phyloP scores from a whole-genome alignment of 352 stramenopile species.

The Globisporangium cystogenes region DNA sequence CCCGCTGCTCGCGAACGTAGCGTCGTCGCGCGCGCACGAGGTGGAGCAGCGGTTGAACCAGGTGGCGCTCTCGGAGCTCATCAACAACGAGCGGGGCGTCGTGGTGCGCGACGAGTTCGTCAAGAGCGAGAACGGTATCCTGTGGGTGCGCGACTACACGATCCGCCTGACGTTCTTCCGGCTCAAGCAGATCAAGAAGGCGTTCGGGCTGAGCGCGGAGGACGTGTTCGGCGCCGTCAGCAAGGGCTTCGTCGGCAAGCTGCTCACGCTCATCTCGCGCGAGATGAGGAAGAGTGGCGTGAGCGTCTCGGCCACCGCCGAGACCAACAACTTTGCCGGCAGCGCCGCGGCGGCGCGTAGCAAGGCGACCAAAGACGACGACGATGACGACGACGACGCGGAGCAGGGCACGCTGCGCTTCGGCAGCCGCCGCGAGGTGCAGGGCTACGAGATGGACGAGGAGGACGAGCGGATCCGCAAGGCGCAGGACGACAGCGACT shows the following conservation, averaged over 20 bases:
- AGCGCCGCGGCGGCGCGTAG: constrained; percentile 17
- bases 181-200: constrained; percentile 92
- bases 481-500: constrained; percentile 54
- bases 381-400: constrained; percentile 84
- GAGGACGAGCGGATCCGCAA: constrained; percentile 88
- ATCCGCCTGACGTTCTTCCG: constrained; percentile 94
- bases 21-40: constrained; percentile 48
- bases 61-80: constrained; percentile 91
- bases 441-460: constrained; percentile 92
- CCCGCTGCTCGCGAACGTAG: constrained; percentile 73
- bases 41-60: constrained; percentile 90
- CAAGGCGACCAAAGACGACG: constrained; percentile 53
- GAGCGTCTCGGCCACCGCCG: constrained; percentile 39
- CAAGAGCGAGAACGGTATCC: constrained; percentile 82
- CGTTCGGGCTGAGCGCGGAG: constrained; percentile 94
- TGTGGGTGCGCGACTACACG: constrained; percentile 97
- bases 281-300: constrained; percentile 91
- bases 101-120: constrained; percentile 90
- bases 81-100: constrained; percentile 91
- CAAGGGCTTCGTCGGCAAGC: constrained; percentile 87
- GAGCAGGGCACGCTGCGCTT: constrained; percentile 87
- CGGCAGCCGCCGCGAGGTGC: constrained; percentile 69
- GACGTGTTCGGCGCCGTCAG: constrained; percentile 89
- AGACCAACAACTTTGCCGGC: constrained; percentile 29
- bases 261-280: constrained; percentile 92